A percentile compares a stretch with the other conserved stretches of the same genome.
phyloP scores from a whole-genome alignment of 192 early-diverging fungal species.

The Umbelopsis sp. region DNA sequence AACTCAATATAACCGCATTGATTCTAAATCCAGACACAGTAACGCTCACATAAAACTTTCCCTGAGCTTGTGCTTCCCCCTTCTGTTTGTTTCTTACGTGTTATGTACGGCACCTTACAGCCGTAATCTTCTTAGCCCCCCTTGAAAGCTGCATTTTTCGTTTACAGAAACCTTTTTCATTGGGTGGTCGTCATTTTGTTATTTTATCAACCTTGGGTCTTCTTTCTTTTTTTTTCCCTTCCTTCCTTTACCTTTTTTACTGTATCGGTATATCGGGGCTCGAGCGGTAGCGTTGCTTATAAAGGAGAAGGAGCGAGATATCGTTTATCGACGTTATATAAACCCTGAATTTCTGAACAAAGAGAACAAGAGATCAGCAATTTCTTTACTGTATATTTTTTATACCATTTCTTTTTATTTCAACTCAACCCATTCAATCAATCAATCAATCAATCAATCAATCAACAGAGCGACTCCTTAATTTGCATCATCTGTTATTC shows the following conservation, averaged over 20 bases:
- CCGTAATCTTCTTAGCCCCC: background rate
- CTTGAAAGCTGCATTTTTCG: constrained; percentile 15
- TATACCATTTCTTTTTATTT: too few species aligned
- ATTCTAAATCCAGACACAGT: too few species aligned
- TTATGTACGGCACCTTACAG: background rate
- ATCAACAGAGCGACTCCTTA: background rate
- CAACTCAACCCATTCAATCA: background rate
- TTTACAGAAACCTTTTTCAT: background rate
- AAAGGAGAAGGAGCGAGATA: background rate
- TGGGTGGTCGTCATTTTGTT: background rate
- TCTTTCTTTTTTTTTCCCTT: background rate
- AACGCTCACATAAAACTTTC: background rate
- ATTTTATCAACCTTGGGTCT: background rate
- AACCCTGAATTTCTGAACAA: background rate
- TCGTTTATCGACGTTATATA: background rate
- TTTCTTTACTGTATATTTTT: background rate
- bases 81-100: background rate
- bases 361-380: background rate
- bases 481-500: background rate
- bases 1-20: too few species aligned
- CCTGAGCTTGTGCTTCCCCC: background rate
- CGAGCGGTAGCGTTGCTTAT: background rate
- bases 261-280: too few species aligned
- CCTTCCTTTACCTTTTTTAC: background rate
- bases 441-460: background rate